Percentiles rank a stretch among this genome's conserved stretches.
phyloP scores from a whole-genome alignment of 2,329 filamentous ascomycete species.

The Apiospora arundinis region DNA sequence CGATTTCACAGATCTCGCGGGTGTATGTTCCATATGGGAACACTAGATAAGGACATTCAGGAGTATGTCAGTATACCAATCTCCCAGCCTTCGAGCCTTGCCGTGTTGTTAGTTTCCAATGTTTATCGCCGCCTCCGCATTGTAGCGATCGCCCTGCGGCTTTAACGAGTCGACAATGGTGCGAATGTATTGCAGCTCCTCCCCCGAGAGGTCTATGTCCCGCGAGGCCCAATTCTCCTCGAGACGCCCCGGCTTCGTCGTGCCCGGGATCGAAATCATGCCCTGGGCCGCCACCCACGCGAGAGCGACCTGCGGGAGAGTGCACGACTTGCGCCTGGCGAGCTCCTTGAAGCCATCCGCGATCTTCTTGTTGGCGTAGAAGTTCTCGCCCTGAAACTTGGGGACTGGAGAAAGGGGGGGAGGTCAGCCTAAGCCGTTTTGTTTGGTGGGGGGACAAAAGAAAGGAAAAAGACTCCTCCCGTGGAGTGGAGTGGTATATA shows the following conservation, averaged over 20 bases:
- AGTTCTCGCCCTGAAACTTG: conserved; percentile 51
- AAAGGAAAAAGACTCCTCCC: too few species aligned
- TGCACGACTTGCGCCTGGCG: conserved; percentile 42
- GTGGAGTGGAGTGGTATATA: conserved; percentile 26
- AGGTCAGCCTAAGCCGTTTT: background rate
- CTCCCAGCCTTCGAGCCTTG: too few species aligned
- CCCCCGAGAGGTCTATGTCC: conserved; percentile 41
- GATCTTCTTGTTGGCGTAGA: conserved; percentile 50
- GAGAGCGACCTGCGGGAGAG: conserved; percentile 41
- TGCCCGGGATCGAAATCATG: conserved; percentile 24
- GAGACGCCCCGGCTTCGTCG: conserved; percentile 15
- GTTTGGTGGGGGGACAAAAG: background rate
- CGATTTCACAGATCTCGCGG: too few species aligned
- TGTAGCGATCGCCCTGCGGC: conserved; percentile 38
- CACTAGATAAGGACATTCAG: too few species aligned
- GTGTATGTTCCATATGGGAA: too few species aligned
- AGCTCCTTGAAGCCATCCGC: conserved; percentile 50
- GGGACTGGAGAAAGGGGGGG: conserved; percentile 29
- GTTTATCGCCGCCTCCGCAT: background rate
- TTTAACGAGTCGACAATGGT: conserved; percentile 20
- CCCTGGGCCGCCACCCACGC: conserved; percentile 42
- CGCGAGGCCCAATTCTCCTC: conserved; percentile 39
- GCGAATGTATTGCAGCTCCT: conserved; percentile 43
- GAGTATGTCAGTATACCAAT: too few species aligned
- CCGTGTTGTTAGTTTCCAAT: conserved; percentile 9